Base-by-base conservation (phyloP, 345 rosid genomes). In the Trapa bicornis region DNA sequence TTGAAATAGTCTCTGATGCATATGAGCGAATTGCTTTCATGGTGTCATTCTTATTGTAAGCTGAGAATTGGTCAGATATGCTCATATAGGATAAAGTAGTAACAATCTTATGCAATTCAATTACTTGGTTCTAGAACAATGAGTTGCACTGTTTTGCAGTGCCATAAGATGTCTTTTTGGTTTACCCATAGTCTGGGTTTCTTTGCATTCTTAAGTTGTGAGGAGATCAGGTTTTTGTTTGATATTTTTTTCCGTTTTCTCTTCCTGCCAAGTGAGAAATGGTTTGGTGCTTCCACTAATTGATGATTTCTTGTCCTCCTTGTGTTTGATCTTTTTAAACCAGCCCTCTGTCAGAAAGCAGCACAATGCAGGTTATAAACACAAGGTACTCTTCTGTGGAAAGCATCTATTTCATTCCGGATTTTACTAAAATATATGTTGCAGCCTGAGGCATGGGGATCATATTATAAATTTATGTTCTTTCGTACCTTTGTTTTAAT, bases 291-390 rank as follows among this genome's bases (percentile, higher is more conserved):
- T 67, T 61, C 3, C 15, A 15, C 15, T 37, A 0, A 2, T 57
- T 53, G n/a, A 15, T 73, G 33, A 36, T 45, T 53, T 22, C 29
- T 22, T 22, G 29, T 53, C 37, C 22, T 32, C 52, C 17, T 16
- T n/a, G 43, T 2, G 66, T 22, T 12, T 74, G 29, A 22, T 22
- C 29, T 22, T 22, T 22, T 22, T 22, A 22, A 22, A 75, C 73
- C 87, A 94, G 97, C 99, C 99, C 7, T 91, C 99, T 43, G 99
- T 94, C 74, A 89, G 97, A 79, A 94, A 91, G 81, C 99, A 94
- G 76, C 97, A 94, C 77, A 94, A 94, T 73, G 99, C 99, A 1
- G 99, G 99, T 41, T 91, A 91, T 84, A 94, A 94, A 72, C 99
- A 94, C 78, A 94, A 94, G 99, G 99, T 89, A 77, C 17, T 22